A percentile compares a stretch with the other conserved stretches of the same genome.
phyloP scores from a whole-genome alignment of 2,329 filamentous ascomycete species.

The Fusarium sp. region DNA sequence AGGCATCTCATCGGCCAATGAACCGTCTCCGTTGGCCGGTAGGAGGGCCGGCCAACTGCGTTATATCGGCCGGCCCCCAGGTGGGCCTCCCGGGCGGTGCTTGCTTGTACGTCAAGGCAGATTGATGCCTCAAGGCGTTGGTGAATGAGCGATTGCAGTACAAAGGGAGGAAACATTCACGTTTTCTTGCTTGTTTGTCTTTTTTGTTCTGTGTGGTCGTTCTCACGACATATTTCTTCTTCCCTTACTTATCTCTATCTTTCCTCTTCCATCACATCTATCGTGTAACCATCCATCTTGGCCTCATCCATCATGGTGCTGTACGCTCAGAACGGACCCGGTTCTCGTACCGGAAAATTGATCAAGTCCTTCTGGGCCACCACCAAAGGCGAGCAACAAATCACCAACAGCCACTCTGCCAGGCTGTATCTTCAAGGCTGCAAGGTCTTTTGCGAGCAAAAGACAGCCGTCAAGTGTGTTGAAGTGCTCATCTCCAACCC shows the following conservation, averaged over 20 bases:
- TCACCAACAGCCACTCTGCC: constrained; percentile 35
- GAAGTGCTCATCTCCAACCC: constrained; percentile 44
- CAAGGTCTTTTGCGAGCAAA: constrained; percentile 13
- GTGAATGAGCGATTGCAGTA: constrained; percentile 6
- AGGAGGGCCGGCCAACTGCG: constrained; percentile 9
- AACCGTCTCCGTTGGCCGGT: not conserved
- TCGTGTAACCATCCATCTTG: not conserved
- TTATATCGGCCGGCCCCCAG: constrained; percentile 3
- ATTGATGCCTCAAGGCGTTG: not conserved
- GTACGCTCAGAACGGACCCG: not conserved
- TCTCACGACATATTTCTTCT: not conserved
- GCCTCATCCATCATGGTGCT: constrained; percentile 17
- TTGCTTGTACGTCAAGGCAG: constrained; percentile 14
- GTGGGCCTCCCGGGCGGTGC: constrained; percentile 14
- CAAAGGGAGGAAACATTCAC: constrained; percentile 14
- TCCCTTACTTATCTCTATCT: not conserved
- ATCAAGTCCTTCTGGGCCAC: constrained; percentile 31
- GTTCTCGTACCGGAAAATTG: constrained; percentile 28
- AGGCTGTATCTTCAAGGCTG: constrained; percentile 46
- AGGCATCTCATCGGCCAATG: constrained; percentile 27
- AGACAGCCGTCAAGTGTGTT: constrained; percentile 39
- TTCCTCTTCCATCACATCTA: not conserved
- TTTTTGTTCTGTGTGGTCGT: not conserved
- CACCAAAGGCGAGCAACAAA: constrained; percentile 30
- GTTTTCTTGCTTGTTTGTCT: not conserved